Evolutionary conservation across 805 yeast genomes (phyloP).

Genomic region (Saccharomyces eubayanus): DNA sequence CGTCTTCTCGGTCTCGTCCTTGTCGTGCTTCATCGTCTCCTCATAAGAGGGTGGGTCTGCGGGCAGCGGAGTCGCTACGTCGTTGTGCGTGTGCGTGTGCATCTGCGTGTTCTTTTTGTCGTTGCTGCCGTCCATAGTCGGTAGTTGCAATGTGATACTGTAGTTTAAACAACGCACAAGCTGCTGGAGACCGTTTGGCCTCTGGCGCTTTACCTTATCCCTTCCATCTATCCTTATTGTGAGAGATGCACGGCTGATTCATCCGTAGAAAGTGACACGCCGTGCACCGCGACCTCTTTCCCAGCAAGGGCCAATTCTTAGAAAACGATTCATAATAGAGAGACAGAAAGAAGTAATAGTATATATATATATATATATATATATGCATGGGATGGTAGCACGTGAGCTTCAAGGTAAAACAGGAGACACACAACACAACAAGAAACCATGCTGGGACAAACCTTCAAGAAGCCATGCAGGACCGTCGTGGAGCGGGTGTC

Average conservation of each 20-base stretch:
- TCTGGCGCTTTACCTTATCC: not conserved
- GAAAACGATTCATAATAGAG: not conserved
- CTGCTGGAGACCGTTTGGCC: not conserved
- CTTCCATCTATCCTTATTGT: not conserved
- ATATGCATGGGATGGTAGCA: not conserved
- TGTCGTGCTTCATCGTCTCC: constrained; percentile 10
- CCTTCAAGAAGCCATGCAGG: not conserved
- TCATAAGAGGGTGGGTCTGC: constrained; percentile 24
- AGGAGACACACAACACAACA: not conserved
- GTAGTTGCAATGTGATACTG: not conserved
- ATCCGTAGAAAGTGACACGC: not conserved
- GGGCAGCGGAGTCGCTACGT: constrained; percentile 5
- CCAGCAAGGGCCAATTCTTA: not conserved
- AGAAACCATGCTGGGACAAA: constrained; percentile 1
- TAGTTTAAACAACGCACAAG: not conserved
- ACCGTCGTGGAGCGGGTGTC: constrained; percentile 1
- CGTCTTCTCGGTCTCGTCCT: not conserved
- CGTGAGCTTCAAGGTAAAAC: not conserved
- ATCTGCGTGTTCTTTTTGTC: constrained; percentile 3
- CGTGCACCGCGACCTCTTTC: not conserved
- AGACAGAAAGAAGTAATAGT: not conserved
- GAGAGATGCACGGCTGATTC: not conserved
- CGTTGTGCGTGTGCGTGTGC: not conserved
- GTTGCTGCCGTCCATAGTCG: not conserved
- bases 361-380: too few species aligned